Evolutionary conservation across 1,284 basidiomycete genomes (phyloP), one percentile per base, ranked within the genome.

Genomic region (Cryptococcus sp.): DNA sequence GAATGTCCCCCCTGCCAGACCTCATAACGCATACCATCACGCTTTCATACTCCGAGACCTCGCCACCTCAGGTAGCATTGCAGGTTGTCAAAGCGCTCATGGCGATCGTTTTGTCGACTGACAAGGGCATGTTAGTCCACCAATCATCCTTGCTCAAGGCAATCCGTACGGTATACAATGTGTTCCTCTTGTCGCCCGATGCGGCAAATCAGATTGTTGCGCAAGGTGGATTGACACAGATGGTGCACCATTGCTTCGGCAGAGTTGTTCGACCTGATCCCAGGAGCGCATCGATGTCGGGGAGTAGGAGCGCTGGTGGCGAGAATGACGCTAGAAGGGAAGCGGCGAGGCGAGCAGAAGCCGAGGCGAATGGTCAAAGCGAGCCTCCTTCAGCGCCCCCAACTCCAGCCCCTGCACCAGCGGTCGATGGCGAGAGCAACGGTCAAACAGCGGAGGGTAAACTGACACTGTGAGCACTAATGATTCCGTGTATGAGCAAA

Each of bases 61-160:
- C 91, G 0, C 88, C 92, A 3, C 90, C 95, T 73, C 80, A 91
- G 3, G 93, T 96, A 45, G 93, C 92, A 1, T 82, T 98, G 10
- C 94, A 97, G 73, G 92, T 98, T 61, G 91, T 97, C 63, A 97
- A 96, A 77, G 93, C 92, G 7, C 82, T 98, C 22, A 84, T 98
- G 53, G 84, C 92, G 0, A 81, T 97, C 48, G 88, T 96, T 23
- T 82, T 98, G 41, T 95, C 92, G 7, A 84, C 89, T 3, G 89
- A 87, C 42, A 70, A 70, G 50, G 74, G 75, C 15, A 87, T 89
- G 65, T 83, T 91, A 42, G 90, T 96, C 2, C 94, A 97, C 77
- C 93, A 96, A 75, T 94, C 91, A 7, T 90, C 91, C 15, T 82
- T 98, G 40, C 84, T 98, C 65, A 95, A 95, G 77, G 92, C 94